Evolutionary conservation across 495 filamentous ascomycete genomes (phyloP).

Genomic region (Podospora sp.): DNA sequence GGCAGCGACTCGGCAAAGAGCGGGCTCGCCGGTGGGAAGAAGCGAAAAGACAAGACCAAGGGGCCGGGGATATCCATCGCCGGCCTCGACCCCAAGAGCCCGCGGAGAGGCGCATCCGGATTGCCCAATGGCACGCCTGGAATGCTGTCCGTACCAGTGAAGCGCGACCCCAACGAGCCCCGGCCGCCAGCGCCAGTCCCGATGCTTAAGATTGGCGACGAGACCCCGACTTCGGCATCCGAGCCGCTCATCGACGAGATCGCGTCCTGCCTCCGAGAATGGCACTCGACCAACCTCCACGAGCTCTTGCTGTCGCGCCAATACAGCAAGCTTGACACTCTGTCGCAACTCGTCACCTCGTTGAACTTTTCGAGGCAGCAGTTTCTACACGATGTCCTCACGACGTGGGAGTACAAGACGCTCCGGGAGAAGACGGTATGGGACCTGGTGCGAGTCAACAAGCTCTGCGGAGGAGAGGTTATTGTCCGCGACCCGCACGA

Average conservation of each 20-base stretch:
- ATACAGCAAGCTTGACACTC: slow-evolving; percentile 78
- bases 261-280: slow-evolving; percentile 92
- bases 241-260: slow-evolving; percentile 98
- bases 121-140: slow-evolving; percentile 37
- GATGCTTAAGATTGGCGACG: slow-evolving; percentile 96
- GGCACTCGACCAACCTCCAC: slow-evolving; percentile 96
- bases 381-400: slow-evolving; percentile 90
- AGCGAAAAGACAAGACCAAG: slow-evolving; percentile 32
- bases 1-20: slow-evolving; percentile 53
- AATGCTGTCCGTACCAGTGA: slow-evolving; percentile 39
- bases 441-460: slow-evolving; percentile 92
- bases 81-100: slow-evolving; percentile 13
- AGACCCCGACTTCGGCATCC: slow-evolving; percentile 82
- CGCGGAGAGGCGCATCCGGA: slow-evolving; percentile 26
- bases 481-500: slow-evolving; percentile 88
- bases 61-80: slow-evolving; percentile 17
- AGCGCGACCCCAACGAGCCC: slow-evolving; percentile 62
- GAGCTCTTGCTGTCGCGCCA: slow-evolving; percentile 82
- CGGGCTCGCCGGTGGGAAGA: slow-evolving; percentile 40
- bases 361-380: slow-evolving; percentile 84
- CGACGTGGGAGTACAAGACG: slow-evolving; percentile 71
- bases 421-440: slow-evolving; percentile 88
- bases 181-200: slow-evolving; percentile 91
- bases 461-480: slow-evolving; percentile 84
- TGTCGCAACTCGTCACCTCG: slow-evolving; percentile 74